Base-by-base conservation (phyloP, 1,284 basidiomycete genomes). In the Kwoniella shivajii region DNA sequence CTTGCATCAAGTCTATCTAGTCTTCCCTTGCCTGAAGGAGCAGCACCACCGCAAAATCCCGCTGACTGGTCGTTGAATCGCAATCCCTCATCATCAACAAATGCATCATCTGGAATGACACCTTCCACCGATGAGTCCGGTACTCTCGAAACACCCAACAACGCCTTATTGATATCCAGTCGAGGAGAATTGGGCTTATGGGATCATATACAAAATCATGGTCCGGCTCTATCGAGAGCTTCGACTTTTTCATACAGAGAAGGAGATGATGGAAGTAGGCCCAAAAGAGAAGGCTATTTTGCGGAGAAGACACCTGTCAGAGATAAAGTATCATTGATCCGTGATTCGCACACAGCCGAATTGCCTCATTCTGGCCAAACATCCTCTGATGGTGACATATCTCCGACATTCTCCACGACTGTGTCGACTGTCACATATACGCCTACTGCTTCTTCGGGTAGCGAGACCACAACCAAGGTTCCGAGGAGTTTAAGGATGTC, bases 71-170 rank as follows among this genome's bases (percentile, higher is more conserved):
- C 49, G 5, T 39, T 60, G 20, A 60, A 57, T 38, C 50, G 59
- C 3, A 56, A 60, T 33, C 39, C 50, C 6, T 60, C 59, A 13
- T 48, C 53, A 4, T 56, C 54, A 14, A 60, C 59, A 7, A 27
- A 47, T 13, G 39, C 59, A 6, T 60, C 59, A 10, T 56, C 54
- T 13, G 59, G 50, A 18, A 47, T 51, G 31, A 45, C 42, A 14
- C 59, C 59, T 27, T 51, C 45, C 3, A 60, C 59, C 2, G 59
- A 60, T 6, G 59, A 60, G 34, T 60, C 54, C 9, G 50, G 42
- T 10, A 44, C 30, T 20, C 22, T 53, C 30, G 51, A 45, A 26
- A 53, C 51, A 10, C 51, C 51, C 11, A 53, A 44, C 42, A 53
- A 45, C n/a, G 46, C 39, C 30, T 31, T 37, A 27, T 18, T 46